A percentile compares a stretch with the other conserved stretches of the same genome.
These are phyloP conservation scores for Microbotryum violaceum DNA, from an alignment of 1,284 basidiomycete species.

Conservation along the genomic window DNA sequence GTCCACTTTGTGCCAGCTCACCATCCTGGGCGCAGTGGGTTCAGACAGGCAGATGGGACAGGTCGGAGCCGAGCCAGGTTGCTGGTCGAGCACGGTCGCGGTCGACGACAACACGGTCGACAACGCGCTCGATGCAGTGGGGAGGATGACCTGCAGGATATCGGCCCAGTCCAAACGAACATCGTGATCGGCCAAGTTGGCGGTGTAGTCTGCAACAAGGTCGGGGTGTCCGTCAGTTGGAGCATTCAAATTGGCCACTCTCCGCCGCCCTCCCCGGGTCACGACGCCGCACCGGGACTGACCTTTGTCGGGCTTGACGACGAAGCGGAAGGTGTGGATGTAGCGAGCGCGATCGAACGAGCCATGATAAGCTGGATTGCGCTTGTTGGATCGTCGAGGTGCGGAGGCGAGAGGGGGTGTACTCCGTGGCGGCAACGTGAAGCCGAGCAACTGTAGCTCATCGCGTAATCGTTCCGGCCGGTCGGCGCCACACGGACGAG, in stretches of 20 bases:
- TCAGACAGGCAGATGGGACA: slow-evolving; percentile 94
- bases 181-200: slow-evolving; percentile 77
- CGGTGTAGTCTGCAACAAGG: slow-evolving; percentile 61
- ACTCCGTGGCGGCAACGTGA: slow-evolving; percentile 31
- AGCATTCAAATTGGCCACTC: no score
- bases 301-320: slow-evolving; percentile 65
- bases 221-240: neutral
- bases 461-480: no score
- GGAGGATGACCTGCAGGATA: slow-evolving; percentile 88
- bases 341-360: slow-evolving; percentile 45
- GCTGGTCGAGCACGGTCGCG: slow-evolving; percentile 17
- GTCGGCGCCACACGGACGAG: neutral
- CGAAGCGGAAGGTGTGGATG: slow-evolving; percentile 87
- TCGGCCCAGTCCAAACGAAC: slow-evolving; percentile 81
- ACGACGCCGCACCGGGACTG: neutral
- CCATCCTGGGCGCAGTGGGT: slow-evolving; percentile 89
- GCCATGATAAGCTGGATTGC: slow-evolving; percentile 6
- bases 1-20: slow-evolving; percentile 87
- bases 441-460: slow-evolving; percentile 31
- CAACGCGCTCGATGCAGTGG: slow-evolving; percentile 50
- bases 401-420: slow-evolving; percentile 19
- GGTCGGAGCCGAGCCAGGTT: slow-evolving; percentile 45
- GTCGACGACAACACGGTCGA: slow-evolving; percentile 27
- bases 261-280: neutral
- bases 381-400: slow-evolving; percentile 20